A percentile compares a stretch with the other conserved stretches of the same genome.
Conservation (phyloP, 495 filamentous ascomycete species). For the Hyaloscypha hepaticicola region DNA sequence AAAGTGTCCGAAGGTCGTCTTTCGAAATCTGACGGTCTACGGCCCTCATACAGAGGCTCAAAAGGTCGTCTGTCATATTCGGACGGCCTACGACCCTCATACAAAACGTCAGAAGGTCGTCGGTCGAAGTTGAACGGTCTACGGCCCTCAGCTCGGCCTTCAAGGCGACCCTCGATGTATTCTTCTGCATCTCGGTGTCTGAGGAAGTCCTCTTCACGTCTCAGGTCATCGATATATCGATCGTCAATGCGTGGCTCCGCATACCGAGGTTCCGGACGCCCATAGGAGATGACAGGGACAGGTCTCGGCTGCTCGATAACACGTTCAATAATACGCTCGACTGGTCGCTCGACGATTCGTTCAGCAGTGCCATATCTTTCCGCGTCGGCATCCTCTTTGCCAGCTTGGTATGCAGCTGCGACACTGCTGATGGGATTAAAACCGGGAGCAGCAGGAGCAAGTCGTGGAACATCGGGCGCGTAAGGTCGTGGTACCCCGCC, state of each 20-base stretch:
- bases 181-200: constrained; percentile 22
- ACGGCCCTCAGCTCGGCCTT: background rate
- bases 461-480: constrained; percentile 24
- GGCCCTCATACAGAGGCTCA: background rate
- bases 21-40: background rate
- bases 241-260: constrained; percentile 10
- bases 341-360: constrained; percentile 4
- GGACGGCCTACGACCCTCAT: background rate
- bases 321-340: constrained; percentile 22
- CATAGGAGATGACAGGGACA: constrained; percentile 18
- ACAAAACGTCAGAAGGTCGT: background rate
- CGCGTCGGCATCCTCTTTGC: constrained; percentile 22
- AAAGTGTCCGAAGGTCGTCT: background rate
- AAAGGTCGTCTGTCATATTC: background rate
- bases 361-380: constrained; percentile 18
- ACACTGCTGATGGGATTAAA: constrained; percentile 20
- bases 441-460: background rate
- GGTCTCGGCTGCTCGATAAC: constrained; percentile 17
- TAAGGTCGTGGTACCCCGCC: constrained; percentile 1
- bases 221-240: constrained; percentile 14
- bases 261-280: constrained; percentile 6
- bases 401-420: constrained; percentile 28
- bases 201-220: constrained; percentile 6
- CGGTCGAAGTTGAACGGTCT: too few species aligned
- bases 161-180: constrained; percentile 18